Evolutionary conservation across 169 alveolate species (phyloP).

Genomic region (Plasmodium blacklocki): DNA sequence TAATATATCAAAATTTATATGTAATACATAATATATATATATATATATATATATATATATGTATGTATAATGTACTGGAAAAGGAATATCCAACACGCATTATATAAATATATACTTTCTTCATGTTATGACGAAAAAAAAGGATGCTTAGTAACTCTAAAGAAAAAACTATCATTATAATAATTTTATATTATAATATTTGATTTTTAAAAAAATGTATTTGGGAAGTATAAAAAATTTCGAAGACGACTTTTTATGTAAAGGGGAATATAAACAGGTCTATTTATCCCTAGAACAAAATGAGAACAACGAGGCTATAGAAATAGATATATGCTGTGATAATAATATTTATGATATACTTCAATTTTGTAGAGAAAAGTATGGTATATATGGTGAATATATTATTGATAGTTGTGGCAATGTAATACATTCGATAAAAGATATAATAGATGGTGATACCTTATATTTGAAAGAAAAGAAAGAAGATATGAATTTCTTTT

Average conservation of each 20-base stretch:
- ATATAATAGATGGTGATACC: conserved; percentile 71
- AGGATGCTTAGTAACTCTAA: too few relatives aligned
- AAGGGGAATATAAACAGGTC: conserved; percentile 70
- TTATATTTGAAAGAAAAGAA: conserved; percentile 50
- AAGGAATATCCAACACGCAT: too few relatives aligned
- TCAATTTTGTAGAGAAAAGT: conserved; percentile 67
- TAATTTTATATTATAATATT: too few relatives aligned
- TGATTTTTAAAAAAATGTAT: conserved; percentile 17
- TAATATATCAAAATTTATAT: too few relatives aligned
- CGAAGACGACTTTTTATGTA: conserved; percentile 35
- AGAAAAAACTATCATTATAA: too few relatives aligned
- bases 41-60: too few relatives aligned
- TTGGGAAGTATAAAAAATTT: conserved; percentile 24
- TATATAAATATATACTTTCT: too few relatives aligned
- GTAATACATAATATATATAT: too few relatives aligned
- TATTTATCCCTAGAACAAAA: conserved; percentile 33
- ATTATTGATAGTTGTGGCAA: conserved; percentile 58
- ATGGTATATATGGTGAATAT: conserved; percentile 50
- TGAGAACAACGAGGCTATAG: conserved; percentile 46
- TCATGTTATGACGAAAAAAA: too few relatives aligned
- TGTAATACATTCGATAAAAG: conserved; percentile 49
- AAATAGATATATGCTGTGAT: conserved; percentile 55
- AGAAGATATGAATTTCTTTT: conserved; percentile 1
- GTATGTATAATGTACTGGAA: too few relatives aligned
- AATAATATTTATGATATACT: conserved; percentile 44